Base-by-base conservation (phyloP, 1,284 basidiomycete genomes). In the Boletellus deceptivus region DNA sequence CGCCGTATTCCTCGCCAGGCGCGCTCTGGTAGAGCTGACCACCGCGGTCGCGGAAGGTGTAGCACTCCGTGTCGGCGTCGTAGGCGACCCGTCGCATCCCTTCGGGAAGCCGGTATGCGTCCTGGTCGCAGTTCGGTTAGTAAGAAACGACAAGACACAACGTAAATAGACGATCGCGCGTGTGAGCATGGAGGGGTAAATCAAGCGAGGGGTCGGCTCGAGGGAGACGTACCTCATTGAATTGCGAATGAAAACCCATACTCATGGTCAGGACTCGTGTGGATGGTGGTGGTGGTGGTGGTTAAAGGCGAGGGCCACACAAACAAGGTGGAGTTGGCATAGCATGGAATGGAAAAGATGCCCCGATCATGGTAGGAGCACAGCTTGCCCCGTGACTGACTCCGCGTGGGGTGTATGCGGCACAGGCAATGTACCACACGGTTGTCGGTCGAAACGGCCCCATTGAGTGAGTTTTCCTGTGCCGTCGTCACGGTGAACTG, bases 51-150 rank as follows among this genome's bases (percentile, higher is more conserved):
- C 62, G 67, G 53, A 81, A 83, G 4, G 71, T 75, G 52, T 82
- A 83, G 9, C 70, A 64, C 16, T 68, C 59, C 0, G 74, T 71
- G 48, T 83, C 80, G 2, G 78, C 71, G 53, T 83, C 81, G 50
- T 83, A 84, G 5, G 64, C 76, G 9, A 77, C 70, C 6, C 81
- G 71, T 34, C 63, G 64, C 61, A 82, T 69, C 35, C 80, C 81
- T 44, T 75, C 70, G 4, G 81, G 80, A 17, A 83, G 72, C 38
- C 77, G 75, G 45, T 64, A 62, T 9, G 63, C 36, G 46, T 83
- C 80, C 80, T 82, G 29, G 47, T 24, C 42, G 25, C n/a, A 53
- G 43, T 6, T 53, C 41, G 43, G 42, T 48, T 20, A 48, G 40
- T n/a, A 18, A 41, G 13, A 17, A 29, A 36, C 18, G 27, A 25